These are phyloP conservation scores for Rubus idaeus DNA, from an alignment of 306 rosid species.

Conservation along the genomic window DNA sequence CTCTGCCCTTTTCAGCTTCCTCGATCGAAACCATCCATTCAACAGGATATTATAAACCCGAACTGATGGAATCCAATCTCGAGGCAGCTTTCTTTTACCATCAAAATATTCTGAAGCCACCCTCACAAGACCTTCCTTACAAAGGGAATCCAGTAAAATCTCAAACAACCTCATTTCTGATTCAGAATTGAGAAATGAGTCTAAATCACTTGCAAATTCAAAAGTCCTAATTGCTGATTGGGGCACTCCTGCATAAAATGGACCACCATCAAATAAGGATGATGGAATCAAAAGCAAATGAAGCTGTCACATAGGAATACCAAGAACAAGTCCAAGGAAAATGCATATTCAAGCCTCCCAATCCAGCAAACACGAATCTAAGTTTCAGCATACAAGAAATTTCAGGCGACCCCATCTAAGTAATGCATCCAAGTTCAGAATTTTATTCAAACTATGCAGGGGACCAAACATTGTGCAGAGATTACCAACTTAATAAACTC, in stretches of 20 bases:
- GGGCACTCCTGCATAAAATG: constrained; percentile 34
- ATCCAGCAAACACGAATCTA: neutral
- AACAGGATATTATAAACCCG: constrained; percentile 67
- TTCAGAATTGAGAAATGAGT: constrained; percentile 34
- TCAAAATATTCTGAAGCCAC: constrained; percentile 41
- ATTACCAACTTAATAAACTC: neutral
- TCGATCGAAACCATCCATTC: constrained; percentile 82
- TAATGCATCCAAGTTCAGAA: neutral
- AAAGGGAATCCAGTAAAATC: constrained; percentile 80
- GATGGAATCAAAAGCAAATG: neutral
- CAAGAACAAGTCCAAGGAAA: neutral
- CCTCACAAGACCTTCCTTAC: constrained; percentile 73
- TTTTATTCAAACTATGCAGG: neutral
- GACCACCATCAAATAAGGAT: constrained; percentile 11
- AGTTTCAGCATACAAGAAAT: neutral
- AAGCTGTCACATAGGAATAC: neutral
- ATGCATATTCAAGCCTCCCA: neutral
- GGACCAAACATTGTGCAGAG: neutral
- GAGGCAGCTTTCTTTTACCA: constrained; percentile 32
- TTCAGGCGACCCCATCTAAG: neutral
- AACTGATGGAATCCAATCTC: constrained; percentile 44
- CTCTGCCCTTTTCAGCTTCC: constrained; percentile 81
- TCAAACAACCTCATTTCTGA: constrained; percentile 67
- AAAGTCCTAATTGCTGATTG: constrained; percentile 68
- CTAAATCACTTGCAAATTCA: constrained; percentile 55